Base-by-base conservation (phyloP, 352 stramenopile species). In the Pythium grandisporangium region DNA sequence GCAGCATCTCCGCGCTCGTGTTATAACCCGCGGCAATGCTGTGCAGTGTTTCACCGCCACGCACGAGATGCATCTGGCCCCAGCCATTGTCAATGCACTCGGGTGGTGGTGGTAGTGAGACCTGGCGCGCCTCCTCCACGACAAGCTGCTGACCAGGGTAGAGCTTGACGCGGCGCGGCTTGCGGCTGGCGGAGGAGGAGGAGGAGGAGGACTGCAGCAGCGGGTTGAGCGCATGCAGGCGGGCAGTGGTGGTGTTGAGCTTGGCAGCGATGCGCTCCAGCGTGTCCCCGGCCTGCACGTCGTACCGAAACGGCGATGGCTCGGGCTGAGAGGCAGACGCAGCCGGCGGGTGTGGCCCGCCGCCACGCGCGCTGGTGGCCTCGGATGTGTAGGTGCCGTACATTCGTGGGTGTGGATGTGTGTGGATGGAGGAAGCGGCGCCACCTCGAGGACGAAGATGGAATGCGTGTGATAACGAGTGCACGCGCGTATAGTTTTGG, bases 61-160 rank as follows among this genome's bases (percentile, higher is more conserved):
- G 70, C 46, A 90, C 75, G 17, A 90, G 41, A 41, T 93, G 79
- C 76, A 92, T 90, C 35, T 87, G 71, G 1, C 79, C 79, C 79
- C 79, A 92, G 37, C 79, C 79, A 33, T 79, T 66, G 61, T 92
- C 79, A 36, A 92, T 90, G 46, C 58, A 73, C 40, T 88, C 74
- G 42, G 79, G 75, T 19, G 71, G 71, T 21, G 76, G 79, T 20
- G 79, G 75, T 38, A 92, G 47, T 22, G 75, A 89, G 35, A 87
- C 73, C 16, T 62, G 63, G 21, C 55, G 53, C 38, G 74, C 68
- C 36, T 86, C 68, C 47, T 91, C 77, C 25, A 88, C 72, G 30
- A 86, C 56, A 30, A 90, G 59, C 46, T 88, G 70, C 56, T 91
- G 77, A 16, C 77, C 77, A 0, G 71, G 37, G 27, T 85, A 91